phyloP scores from a whole-genome alignment of 768 basidiomycete genomes.

The Artomyces pyxidatus region DNA sequence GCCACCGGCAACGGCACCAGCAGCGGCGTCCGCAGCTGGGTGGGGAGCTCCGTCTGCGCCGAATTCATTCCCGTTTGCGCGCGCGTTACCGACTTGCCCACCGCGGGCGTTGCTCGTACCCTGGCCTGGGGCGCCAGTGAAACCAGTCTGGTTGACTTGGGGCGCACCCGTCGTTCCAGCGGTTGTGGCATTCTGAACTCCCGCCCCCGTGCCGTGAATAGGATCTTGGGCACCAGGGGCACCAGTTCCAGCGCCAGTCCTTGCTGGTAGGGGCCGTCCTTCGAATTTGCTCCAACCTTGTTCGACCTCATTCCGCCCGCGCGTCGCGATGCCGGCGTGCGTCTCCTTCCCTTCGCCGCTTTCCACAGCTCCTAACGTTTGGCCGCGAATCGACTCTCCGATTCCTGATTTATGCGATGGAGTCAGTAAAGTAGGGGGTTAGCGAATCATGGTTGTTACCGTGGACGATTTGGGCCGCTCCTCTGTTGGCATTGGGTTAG shows the following conservation, averaged over 20 bases:
- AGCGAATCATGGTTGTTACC: background rate
- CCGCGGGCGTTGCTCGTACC: too few species aligned
- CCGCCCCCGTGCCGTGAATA: background rate
- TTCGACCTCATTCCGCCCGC: background rate
- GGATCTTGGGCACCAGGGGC: background rate
- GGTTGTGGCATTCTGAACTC: too few species aligned
- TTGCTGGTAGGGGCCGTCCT: background rate
- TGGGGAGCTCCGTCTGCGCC: too few species aligned
- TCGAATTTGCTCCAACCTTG: background rate
- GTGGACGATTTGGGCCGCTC: background rate
- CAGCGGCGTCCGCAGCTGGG: background rate
- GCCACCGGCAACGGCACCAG: background rate
- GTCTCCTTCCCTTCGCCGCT: background rate
- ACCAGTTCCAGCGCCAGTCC: background rate
- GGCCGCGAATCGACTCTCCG: background rate
- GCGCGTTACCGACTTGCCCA: background rate
- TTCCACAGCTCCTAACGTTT: background rate
- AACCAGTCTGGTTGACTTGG: background rate
- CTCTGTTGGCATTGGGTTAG: background rate
- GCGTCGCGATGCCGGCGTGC: background rate
- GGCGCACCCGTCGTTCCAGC: background rate
- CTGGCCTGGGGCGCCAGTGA: too few species aligned
- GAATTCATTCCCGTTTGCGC: too few species aligned
- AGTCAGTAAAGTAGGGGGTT: background rate
- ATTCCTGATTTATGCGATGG: background rate